These are phyloP conservation scores for Stagonosporopsis vannaccii DNA, from an alignment of 2,329 filamentous ascomycete genomes.

Conservation along the genomic window DNA sequence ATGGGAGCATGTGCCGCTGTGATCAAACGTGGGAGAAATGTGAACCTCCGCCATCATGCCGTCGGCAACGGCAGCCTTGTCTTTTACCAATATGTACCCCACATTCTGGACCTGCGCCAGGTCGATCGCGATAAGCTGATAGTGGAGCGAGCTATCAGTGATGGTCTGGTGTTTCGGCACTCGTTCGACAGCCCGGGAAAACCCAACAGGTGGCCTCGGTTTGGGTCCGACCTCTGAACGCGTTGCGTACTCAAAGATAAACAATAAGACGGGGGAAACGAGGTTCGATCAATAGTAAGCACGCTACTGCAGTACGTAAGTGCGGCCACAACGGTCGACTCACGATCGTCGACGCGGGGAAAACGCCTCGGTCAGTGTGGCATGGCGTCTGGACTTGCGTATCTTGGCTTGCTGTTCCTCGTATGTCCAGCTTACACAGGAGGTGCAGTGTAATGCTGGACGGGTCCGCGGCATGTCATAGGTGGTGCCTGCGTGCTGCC, in stretches of 20 bases:
- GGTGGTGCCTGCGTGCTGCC: conserved; percentile 21
- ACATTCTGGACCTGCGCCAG: conserved; percentile 10
- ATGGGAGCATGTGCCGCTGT: conserved; percentile 6
- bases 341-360: conserved; percentile 8
- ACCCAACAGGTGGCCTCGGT: conserved; percentile 16
- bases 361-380: background rate
- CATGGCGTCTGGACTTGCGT: conserved; percentile 1
- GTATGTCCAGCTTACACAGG: conserved; percentile 21
- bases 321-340: conserved; percentile 4
- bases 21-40: background rate
- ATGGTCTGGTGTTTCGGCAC: background rate
- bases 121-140: conserved; percentile 10
- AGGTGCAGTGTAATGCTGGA: conserved; percentile 17
- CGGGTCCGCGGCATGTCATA: conserved; percentile 19
- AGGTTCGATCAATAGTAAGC: conserved; percentile 15
- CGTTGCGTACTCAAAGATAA: conserved; percentile 12
- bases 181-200: background rate
- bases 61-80: background rate
- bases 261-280: conserved; percentile 13
- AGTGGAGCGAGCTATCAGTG: background rate
- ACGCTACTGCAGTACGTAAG: conserved; percentile 15
- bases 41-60: background rate
- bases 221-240: conserved; percentile 15
- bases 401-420: conserved; percentile 3
- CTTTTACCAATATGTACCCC: background rate